These are phyloP conservation scores for Agrocybe chaxingu DNA, from an alignment of 768 basidiomycete species.

Conservation along the genomic window DNA sequence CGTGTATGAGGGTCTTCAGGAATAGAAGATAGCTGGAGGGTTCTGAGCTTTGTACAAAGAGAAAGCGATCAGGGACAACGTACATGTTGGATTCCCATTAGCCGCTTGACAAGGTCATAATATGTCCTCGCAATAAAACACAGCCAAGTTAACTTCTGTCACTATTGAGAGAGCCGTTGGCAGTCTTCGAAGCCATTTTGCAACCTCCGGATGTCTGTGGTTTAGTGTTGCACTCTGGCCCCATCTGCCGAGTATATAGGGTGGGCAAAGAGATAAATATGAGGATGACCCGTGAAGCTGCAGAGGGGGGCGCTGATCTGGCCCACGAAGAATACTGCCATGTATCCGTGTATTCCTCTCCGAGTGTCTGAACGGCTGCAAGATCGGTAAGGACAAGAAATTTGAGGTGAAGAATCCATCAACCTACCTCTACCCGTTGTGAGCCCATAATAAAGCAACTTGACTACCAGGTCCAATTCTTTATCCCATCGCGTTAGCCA, in stretches of 20 bases:
- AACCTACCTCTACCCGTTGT: slow-evolving; percentile 69
- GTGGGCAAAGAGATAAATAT: slow-evolving; percentile 69
- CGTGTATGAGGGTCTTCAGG: slow-evolving; percentile 68
- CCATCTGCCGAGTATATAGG: slow-evolving; percentile 57
- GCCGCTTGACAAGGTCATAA: slow-evolving; percentile 66
- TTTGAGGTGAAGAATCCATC: neutral
- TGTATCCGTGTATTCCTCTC: slow-evolving; percentile 89
- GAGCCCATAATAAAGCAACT: slow-evolving; percentile 69
- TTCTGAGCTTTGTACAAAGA: neutral
- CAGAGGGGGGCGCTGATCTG: slow-evolving; percentile 40
- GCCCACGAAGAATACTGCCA: slow-evolving; percentile 61
- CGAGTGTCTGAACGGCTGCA: slow-evolving; percentile 75
- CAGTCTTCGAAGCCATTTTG: slow-evolving; percentile 32
- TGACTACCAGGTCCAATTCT: slow-evolving; percentile 69
- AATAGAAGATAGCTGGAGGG: slow-evolving; percentile 63
- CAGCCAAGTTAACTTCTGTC: slow-evolving; percentile 71
- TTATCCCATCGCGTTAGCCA: slow-evolving; percentile 80
- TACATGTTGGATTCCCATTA: slow-evolving; percentile 71
- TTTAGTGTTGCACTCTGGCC: slow-evolving; percentile 33
- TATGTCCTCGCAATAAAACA: slow-evolving; percentile 82
- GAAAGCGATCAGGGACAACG: slow-evolving; percentile 7
- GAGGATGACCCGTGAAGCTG: slow-evolving; percentile 43
- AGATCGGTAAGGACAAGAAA: slow-evolving; percentile 2
- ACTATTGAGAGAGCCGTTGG: slow-evolving; percentile 54
- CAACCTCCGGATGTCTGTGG: slow-evolving; percentile 31